Base-by-base conservation (phyloP, 768 basidiomycete genomes). In the Phanerodontia chrysosporium region DNA sequence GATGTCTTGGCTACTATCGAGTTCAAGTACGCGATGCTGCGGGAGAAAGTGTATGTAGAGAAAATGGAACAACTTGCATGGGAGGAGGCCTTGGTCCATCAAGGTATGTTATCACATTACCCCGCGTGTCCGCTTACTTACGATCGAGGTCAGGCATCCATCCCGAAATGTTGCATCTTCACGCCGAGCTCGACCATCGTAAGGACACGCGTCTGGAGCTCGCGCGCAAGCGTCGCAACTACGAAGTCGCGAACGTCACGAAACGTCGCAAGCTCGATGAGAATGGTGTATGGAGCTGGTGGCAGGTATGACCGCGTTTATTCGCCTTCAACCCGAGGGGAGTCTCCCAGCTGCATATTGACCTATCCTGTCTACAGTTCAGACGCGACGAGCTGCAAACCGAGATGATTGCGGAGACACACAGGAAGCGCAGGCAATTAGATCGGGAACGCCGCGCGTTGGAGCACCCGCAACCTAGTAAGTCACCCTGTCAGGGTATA, bases 41-140 rank as follows among this genome's bases (percentile, higher is more conserved):
- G 96, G 49, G 95, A 98, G 70, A 79, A 85, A 51, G 78, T 98
- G 16, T 98, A 95, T 70, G 79, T 98, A 21, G 96, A 98, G 74
- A 90, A 95, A 70, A 94, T 98, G 92, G 90, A 94, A 42, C 85
- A 83, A 3, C 75, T 96, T 8, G 88, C 90, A 32, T 89, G 87
- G 83, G 96, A 98, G 72, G 94, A 98, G 67, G 75, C 82, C 14
- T 76, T 95, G 65, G 80, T 98, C 24, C 77, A 82, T 28, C 82
- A 87, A 45, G 90, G 95, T 94, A 64, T 65, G 85, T 75, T 25
- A 45, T 53, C 51, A 30, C 51, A 7, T 18, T 5, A 45, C 35
- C 57, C 58, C 51, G 46, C 42, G 45, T 36, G 27, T 55, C n/a
- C 51, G 32, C 51, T 21, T 53, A 29, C 52, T 29, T 10, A 22